Evolutionary conservation across 768 basidiomycete genomes (phyloP).

Genomic region (Boletus vinaceobasis): DNA sequence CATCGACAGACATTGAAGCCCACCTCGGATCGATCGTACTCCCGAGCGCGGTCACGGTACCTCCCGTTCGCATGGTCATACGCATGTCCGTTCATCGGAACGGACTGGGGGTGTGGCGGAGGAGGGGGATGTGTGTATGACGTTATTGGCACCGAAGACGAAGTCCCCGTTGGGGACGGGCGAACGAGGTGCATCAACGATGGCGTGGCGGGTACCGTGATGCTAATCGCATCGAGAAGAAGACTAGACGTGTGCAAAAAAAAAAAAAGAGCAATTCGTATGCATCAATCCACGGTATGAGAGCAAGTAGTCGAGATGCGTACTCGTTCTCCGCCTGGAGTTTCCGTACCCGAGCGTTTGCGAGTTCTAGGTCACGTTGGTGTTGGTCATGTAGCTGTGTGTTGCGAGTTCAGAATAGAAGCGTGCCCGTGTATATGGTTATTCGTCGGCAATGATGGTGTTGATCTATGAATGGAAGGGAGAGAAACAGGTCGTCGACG

Average conservation of each 20-base stretch:
- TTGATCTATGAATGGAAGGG: neutral
- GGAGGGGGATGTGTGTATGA: constrained; percentile 17
- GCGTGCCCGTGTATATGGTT: neutral
- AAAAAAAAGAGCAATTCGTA: no score
- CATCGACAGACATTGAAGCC: neutral
- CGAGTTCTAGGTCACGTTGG: constrained; percentile 25
- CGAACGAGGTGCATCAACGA: constrained; percentile 31
- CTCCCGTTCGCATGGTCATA: constrained; percentile 27
- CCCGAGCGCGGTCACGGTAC: constrained; percentile 24
- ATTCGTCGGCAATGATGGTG: neutral
- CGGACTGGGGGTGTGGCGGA: constrained; percentile 2
- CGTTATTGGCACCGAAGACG: constrained; percentile 15
- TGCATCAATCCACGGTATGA: neutral
- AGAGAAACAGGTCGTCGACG: constrained; percentile 2
- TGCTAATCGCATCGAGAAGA: constrained; percentile 33
- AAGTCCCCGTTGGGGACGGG: constrained; percentile 25
- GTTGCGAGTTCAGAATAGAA: neutral
- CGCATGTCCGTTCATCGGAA: constrained; percentile 24
- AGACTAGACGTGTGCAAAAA: constrained; percentile 21
- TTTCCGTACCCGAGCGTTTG: constrained; percentile 27
- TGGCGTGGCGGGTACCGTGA: constrained; percentile 30
- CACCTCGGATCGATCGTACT: constrained; percentile 23
- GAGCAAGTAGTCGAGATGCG: neutral
- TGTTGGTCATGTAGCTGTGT: constrained; percentile 25
- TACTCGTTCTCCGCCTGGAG: constrained; percentile 34